phyloP scores from a whole-genome alignment of 2,329 filamentous ascomycete species.

The Parastagonospora nodorum region DNA sequence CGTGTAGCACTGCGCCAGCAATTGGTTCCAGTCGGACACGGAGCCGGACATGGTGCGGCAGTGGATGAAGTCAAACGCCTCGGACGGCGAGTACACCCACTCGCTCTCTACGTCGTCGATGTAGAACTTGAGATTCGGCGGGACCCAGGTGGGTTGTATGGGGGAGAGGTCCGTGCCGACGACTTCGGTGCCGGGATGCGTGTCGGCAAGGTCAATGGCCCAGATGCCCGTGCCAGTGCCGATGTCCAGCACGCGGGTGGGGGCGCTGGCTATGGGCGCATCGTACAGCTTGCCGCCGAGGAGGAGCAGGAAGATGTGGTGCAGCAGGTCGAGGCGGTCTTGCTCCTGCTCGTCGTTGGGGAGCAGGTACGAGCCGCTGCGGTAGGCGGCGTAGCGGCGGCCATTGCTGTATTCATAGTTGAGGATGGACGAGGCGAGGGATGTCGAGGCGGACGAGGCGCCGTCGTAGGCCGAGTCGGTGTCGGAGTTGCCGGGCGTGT shows the following conservation, averaged over 20 bases:
- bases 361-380: constrained; percentile 41
- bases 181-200: constrained; percentile 40
- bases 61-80: constrained; percentile 46
- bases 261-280: constrained; percentile 30
- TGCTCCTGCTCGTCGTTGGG: constrained; percentile 48
- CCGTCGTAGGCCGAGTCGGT: constrained; percentile 39
- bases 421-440: constrained; percentile 43
- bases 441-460: constrained; percentile 34
- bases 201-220: constrained; percentile 47
- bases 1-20: constrained; percentile 31
- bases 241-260: constrained; percentile 40
- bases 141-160: constrained; percentile 47
- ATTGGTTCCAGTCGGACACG: constrained; percentile 41
- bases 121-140: constrained; percentile 49
- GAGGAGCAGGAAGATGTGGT: constrained; percentile 45
- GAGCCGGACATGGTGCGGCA: constrained; percentile 35
- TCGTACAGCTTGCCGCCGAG: constrained; percentile 44
- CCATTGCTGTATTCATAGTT: constrained; percentile 48
- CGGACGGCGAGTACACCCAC: constrained; percentile 42
- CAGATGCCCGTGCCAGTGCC: constrained; percentile 50
- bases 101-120: constrained; percentile 49
- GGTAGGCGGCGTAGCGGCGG: constrained; percentile 46
- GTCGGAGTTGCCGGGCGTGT: constrained; percentile 32
- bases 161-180: constrained; percentile 45
- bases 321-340: constrained; percentile 46